Base-by-base conservation (phyloP, 352 stramenopile species). In the Globisporangium viniferum region DNA sequence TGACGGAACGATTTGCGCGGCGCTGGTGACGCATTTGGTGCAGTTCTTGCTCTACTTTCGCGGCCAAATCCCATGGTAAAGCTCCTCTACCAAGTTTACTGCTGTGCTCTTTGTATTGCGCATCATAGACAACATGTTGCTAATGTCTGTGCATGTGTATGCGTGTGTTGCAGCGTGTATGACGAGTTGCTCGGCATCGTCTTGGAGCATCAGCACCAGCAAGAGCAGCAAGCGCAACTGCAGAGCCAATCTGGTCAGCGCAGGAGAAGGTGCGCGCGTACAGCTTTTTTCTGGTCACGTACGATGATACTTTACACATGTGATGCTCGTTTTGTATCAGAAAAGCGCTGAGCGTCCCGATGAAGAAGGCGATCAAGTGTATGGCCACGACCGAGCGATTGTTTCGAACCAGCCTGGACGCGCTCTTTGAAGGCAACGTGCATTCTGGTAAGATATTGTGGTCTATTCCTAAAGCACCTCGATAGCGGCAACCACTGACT, bases 11-110 rank as follows among this genome's bases (percentile, higher is more conserved):
- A 59, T 86, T 33, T 72, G 79, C 59, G 79, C 68, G 24, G 64
- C 36, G 24, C 80, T 92, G 60, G 66, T 73, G 55, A 49, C 46
- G 44, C 68, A 77, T 12, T 66, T 89, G 20, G 65, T 80, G 44
- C 77, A 89, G 59, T 88, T 85, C 63, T 56, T 91, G 64, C 74
- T 92, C 27, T 92, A 81, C 59, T 78, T 89, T 60, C 82, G 84
- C 55, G 80, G 80, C 0, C 84, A 92, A 69, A 83, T 89, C 58
- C 84, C 82, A 48, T 88, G 79, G 84, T 92, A 67, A 64, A 27
- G 7, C 4, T 36, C 12, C 12, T 48, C 1, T 5, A 27, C 4
- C 10, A 39, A 62, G 48, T 60, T n/a, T 4, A 55, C 44, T 4
- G 1, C 57, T n/a, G 20, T 20, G 27, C 14, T 35, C 31, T 59